Percentiles rank a stretch among this genome's conserved stretches.
These are phyloP conservation scores for Sonneratia alba DNA, from an alignment of 345 rosid genomes.

Conservation along the genomic window DNA sequence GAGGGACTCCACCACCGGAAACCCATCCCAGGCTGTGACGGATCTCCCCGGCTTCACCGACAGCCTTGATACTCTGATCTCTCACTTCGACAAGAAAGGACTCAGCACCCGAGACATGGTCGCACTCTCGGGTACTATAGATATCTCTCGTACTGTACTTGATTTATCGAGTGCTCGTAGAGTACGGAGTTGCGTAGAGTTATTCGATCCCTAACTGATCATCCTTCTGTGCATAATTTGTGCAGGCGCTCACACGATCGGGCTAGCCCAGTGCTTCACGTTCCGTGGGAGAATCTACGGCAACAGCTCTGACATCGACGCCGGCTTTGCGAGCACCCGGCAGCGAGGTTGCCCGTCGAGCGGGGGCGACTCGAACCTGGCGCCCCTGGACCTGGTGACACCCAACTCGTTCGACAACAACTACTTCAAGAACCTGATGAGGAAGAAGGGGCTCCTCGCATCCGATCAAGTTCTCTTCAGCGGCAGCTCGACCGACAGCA, in stretches of 20 bases:
- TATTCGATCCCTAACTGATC: too few species aligned
- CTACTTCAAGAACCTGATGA: conserved; percentile 40
- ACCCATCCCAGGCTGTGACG: conserved; percentile 17
- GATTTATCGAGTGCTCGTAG: too few species aligned
- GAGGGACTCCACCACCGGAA: conserved; percentile 33
- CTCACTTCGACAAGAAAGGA: conserved; percentile 31
- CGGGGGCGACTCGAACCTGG: conserved; percentile 18
- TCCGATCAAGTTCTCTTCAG: conserved; percentile 38
- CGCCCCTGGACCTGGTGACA: conserved; percentile 42
- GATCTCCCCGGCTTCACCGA: conserved; percentile 34
- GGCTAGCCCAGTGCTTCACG: conserved; percentile 42
- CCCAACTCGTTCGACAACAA: conserved; percentile 45
- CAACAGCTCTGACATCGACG: conserved; percentile 33
- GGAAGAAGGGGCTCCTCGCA: conserved; percentile 42
- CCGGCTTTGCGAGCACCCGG: conserved; percentile 34
- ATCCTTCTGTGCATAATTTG: too few species aligned
- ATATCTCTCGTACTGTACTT: background rate
- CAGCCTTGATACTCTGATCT: conserved; percentile 26
- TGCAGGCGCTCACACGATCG: conserved; percentile 47
- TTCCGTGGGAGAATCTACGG: conserved; percentile 38
- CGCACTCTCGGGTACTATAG: conserved; percentile 33
- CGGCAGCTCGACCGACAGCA: conserved; percentile 35
- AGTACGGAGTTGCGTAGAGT: too few species aligned
- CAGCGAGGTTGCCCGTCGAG: conserved; percentile 27
- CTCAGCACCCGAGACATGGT: conserved; percentile 48